Base-by-base conservation (phyloP, 2,329 filamentous ascomycete species). In the Atkinsonella hypoxylon region DNA sequence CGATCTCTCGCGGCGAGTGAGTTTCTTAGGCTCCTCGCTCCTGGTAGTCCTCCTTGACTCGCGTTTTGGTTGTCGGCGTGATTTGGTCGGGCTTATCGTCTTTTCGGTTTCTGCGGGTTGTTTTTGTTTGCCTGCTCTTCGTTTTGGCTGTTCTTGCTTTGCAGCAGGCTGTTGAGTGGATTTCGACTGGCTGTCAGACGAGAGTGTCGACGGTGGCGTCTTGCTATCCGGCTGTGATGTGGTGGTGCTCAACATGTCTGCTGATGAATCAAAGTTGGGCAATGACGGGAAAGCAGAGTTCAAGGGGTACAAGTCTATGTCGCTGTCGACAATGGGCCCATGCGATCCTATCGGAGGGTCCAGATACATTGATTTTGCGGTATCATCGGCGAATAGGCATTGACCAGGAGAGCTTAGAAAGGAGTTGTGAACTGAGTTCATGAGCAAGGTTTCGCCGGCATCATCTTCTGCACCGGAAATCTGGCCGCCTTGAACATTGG, bases 1-100 rank as follows among this genome's bases (percentile, higher is more conserved):
- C 57, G 81, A 82, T 54, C 74, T 75, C 54, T 70, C 73, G 30
- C 78, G 71, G 57, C 77, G 53, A 31, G 36, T 47, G 9, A 26
- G 30, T 7, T 41, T 51, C n/a, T 47, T 51, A 36, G 26, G 15
- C 31, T 48, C 38, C 17, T 47, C 38, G 8, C 11, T 34, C 17
- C 17, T 49, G 26, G 26, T 15, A 5, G 30, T 12, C 42, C 20
- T 47, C 31, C 11, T 39, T 30, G 50, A 38, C 17, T 45, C 46
- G 26, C 47, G 36, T 26, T 43, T 49, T 17, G 50, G 43, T 17
- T 38, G 43, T n/a, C 34, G 38, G 13, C 42, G 41, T 9, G 47
- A 26, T 7, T 45, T 45, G 7, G 40, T 13, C n/a, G 45, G 20
- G 12, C n/a, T 12, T 2, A 20, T 30, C 8, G 31, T 6, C 10